Evolutionary conservation across 768 basidiomycete species (phyloP).

Genomic region (Leucosporidium creatinivorum): DNA sequence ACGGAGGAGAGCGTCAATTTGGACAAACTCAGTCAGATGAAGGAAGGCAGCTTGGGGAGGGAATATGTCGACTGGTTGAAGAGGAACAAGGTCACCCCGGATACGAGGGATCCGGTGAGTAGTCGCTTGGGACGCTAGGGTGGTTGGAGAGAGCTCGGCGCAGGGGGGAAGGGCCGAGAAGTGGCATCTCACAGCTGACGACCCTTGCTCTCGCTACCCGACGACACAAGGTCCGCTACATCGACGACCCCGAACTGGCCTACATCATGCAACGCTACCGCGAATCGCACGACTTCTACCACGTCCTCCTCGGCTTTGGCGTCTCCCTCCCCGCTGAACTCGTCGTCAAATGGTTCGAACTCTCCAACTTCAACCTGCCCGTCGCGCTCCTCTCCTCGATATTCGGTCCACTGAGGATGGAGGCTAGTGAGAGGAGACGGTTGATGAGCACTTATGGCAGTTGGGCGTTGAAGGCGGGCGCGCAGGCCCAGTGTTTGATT

Average conservation of each 20-base stretch:
- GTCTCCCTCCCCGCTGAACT: slow-evolving; percentile 86
- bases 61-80: slow-evolving; percentile 87
- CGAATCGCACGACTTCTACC: slow-evolving; percentile 96
- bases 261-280: slow-evolving; percentile 98
- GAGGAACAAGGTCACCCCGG: slow-evolving; percentile 79
- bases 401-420: slow-evolving; percentile 71
- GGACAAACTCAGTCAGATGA: slow-evolving; percentile 55
- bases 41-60: slow-evolving; percentile 73
- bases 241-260: slow-evolving; percentile 88
- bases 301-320: slow-evolving; percentile 79
- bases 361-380: slow-evolving; percentile 82
- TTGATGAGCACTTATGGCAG: slow-evolving; percentile 77
- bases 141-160: not conserved
- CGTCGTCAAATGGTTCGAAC: slow-evolving; percentile 89
- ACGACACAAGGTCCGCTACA: slow-evolving; percentile 66
- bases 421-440: slow-evolving; percentile 48
- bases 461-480: slow-evolving; percentile 84
- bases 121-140: too few relatives aligned
- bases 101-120: slow-evolving; percentile 80
- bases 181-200: not conserved
- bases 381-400: slow-evolving; percentile 72
- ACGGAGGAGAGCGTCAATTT: slow-evolving; percentile 70
- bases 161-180: not conserved
- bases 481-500: slow-evolving; percentile 65
- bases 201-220: not conserved